Base-by-base conservation (phyloP, 805 yeast species). In the Zygoascus tannicola region DNA sequence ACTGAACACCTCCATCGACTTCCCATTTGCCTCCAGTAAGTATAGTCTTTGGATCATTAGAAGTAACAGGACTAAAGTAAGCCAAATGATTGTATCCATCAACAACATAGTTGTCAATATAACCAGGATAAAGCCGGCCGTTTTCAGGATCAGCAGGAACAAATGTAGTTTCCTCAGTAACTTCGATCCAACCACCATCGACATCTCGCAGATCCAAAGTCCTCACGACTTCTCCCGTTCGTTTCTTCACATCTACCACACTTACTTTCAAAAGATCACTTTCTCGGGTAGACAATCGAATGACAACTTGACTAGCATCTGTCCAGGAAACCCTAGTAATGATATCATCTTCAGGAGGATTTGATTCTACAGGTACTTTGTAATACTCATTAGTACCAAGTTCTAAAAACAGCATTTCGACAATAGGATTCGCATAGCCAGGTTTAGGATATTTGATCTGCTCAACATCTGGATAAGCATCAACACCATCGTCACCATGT, bases 11-110 rank as follows among this genome's bases (percentile, higher is more conserved):
- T 48, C 69, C 73, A 22, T 75, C 82, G n/a, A 92, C 94, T 61
- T 92, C 98, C 95, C 95, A 92, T 0, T 73, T 64, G 4, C 98
- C 98, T 2, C 62, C 46, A 1, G 92, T 84, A 38, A 94, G 70
- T 19, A 81, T 59, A 2, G 54, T 55, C 38, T 52, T 51, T 3
- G 85, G 85, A 14, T 63, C 61, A 0, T 76, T 49, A 4, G 80
- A 60, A 21, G 71, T 68, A 2, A 86, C 76, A 4, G 95, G 92
- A 2, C 84, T 68, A 58, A 78, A 92, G 61, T 82, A 88, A 0
- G 87, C 97, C 50, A 92, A 67, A 61, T 92, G 98, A 50, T 71
- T 71, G 59, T 70, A 76, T 0, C 80, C 80, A 39, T 66, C 63
- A 5, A 56, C 59, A 30, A 59, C 56, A 14, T 67, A 46, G 1